Evolutionary conservation across 2,329 filamentous ascomycete species (phyloP).

Genomic region (Cytospora paraplurivora): DNA sequence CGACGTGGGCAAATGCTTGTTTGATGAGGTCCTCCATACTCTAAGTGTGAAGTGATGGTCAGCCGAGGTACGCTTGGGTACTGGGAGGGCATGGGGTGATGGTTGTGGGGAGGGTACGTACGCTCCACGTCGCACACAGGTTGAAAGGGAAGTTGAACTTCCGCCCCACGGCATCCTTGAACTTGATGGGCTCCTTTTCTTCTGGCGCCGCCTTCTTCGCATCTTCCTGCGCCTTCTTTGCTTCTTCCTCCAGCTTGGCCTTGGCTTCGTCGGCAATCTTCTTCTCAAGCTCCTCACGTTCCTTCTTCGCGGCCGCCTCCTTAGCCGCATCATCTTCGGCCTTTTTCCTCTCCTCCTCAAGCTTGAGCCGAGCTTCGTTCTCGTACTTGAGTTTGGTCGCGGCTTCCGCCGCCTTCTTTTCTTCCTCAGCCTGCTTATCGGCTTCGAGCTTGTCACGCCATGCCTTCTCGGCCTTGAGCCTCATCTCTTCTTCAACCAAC

Average conservation of each 20-base stretch:
- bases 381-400: slow-evolving; percentile 40
- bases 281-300: slow-evolving; percentile 42
- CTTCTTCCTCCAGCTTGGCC: slow-evolving; percentile 41
- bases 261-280: slow-evolving; percentile 46
- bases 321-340: slow-evolving; percentile 43
- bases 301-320: slow-evolving; percentile 42
- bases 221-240: slow-evolving; percentile 39
- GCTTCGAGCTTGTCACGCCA: slow-evolving; percentile 31
- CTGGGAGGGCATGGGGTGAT: neutral
- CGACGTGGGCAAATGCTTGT: slow-evolving; percentile 80
- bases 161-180: slow-evolving; percentile 87
- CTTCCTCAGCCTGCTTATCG: slow-evolving; percentile 41
- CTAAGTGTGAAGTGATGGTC: slow-evolving; percentile 43
- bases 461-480: slow-evolving; percentile 26
- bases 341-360: slow-evolving; percentile 49
- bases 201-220: slow-evolving; percentile 60
- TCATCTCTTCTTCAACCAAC: slow-evolving; percentile 47
- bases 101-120: slow-evolving; percentile 48
- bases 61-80: neutral
- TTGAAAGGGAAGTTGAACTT: slow-evolving; percentile 93
- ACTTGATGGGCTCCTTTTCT: slow-evolving; percentile 76
- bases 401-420: slow-evolving; percentile 41
- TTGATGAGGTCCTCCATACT: slow-evolving; percentile 86
- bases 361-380: slow-evolving; percentile 36
- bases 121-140: slow-evolving; percentile 80